Evolutionary conservation across 805 yeast species (phyloP).

Genomic region (Lachancea thermotolerans): DNA sequence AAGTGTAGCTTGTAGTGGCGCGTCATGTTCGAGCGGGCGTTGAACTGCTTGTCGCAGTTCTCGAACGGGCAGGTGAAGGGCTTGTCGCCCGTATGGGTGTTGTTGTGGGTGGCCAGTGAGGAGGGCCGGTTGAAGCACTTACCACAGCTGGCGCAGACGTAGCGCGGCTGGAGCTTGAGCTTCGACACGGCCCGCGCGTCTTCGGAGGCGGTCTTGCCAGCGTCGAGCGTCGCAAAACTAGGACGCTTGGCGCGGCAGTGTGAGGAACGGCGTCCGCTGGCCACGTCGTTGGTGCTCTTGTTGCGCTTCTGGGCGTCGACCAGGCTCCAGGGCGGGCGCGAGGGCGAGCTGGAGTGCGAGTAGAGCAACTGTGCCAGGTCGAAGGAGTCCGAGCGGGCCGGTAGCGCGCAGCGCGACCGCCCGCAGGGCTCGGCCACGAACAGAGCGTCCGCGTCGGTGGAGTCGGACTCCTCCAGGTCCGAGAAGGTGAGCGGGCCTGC

Average conservation of each 20-base stretch:
- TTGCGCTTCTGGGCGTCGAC: background rate
- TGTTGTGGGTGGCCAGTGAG: constrained; percentile 69
- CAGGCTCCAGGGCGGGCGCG: background rate
- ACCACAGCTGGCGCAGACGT: constrained; percentile 64
- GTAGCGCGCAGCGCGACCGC: background rate
- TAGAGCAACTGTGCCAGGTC: background rate
- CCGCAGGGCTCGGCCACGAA: too few species aligned
- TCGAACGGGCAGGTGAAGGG: constrained; percentile 68
- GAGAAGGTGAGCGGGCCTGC: background rate
- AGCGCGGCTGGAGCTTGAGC: constrained; percentile 6
- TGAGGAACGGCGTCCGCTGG: background rate
- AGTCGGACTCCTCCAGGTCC: background rate
- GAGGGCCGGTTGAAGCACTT: constrained; percentile 84
- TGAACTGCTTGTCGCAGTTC: constrained; percentile 60
- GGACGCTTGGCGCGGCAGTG: background rate
- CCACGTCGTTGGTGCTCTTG: background rate
- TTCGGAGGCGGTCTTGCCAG: background rate
- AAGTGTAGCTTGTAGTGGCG: constrained; percentile 28
- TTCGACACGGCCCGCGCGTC: background rate
- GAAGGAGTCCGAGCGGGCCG: background rate
- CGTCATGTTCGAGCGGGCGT: constrained; percentile 28
- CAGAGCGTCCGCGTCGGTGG: background rate
- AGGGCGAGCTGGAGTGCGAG: background rate
- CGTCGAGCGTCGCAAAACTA: background rate
- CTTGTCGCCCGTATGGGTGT: constrained; percentile 84